These are phyloP conservation scores for Oryza meyeriana DNA, from an alignment of 176 grass and related monocot genomes.

Conservation along the genomic window DNA sequence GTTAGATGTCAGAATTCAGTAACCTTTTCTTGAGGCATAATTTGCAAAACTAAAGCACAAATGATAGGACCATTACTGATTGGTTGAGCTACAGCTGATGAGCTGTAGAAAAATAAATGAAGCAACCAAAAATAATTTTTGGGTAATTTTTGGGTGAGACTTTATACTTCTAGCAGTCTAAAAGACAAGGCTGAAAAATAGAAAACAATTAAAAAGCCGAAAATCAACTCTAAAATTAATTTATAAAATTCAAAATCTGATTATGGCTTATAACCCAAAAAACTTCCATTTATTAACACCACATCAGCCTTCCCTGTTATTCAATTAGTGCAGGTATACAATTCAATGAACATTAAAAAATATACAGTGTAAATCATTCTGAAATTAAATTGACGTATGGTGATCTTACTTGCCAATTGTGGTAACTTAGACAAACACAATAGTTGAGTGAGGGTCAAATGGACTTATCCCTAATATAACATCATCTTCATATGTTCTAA, in stretches of 20 bases:
- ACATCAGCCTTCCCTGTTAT: background rate
- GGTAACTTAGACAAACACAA: background rate
- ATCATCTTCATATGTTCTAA: background rate
- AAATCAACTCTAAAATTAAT: too few species aligned
- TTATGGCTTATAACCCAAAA: too few species aligned
- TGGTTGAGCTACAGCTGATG: too few species aligned
- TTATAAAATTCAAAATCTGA: too few species aligned
- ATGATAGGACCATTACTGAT: background rate
- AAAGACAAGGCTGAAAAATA: too few species aligned
- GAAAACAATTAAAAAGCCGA: too few species aligned
- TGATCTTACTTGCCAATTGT: background rate
- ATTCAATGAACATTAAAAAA: background rate
- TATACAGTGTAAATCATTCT: background rate
- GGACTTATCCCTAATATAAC: too few species aligned
- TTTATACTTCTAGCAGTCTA: too few species aligned
- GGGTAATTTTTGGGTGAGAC: too few species aligned
- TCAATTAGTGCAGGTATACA: background rate
- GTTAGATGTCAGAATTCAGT: background rate
- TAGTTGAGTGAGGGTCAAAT: too few species aligned
- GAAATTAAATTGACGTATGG: background rate
- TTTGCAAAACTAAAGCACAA: constrained; percentile 4
- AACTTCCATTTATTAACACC: background rate
- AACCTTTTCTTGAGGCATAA: background rate
- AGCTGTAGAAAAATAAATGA: too few species aligned
- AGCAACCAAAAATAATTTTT: too few species aligned